Conservation (phyloP, 2,329 filamentous ascomycete genomes). For the Hypoxylon sp. region DNA sequence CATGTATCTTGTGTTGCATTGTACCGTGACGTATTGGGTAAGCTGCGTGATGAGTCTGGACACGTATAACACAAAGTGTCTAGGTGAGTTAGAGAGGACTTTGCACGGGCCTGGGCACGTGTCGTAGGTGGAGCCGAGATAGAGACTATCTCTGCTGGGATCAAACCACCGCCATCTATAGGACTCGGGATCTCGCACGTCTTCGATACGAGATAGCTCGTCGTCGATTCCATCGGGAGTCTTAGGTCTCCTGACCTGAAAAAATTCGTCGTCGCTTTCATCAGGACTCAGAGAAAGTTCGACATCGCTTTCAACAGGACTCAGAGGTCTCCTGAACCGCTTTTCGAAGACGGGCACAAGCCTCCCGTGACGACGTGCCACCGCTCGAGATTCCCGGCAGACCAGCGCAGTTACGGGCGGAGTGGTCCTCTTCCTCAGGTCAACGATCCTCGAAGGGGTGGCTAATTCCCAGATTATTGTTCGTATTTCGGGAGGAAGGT, state of each 20-base stretch:
- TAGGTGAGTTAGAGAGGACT: too few relatives aligned
- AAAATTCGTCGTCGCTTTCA: not conserved
- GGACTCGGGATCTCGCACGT: too few relatives aligned
- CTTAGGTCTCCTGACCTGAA: not conserved
- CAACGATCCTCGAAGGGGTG: conserved; percentile 7
- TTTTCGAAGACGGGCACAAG: conserved; percentile 4
- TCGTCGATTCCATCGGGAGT: not conserved
- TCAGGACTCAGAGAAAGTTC: not conserved
- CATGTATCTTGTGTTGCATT: not conserved
- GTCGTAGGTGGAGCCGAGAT: not conserved
- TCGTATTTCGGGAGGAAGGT: conserved; percentile 38
- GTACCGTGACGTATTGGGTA: conserved; percentile 14
- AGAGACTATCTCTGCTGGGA: conserved; percentile 18
- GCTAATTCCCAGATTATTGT: conserved; percentile 35
- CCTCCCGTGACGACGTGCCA: conserved; percentile 17
- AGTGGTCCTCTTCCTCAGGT: not conserved
- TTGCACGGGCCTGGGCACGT: too few relatives aligned
- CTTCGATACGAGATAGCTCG: not conserved
- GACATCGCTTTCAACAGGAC: not conserved
- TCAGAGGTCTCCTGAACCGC: not conserved
- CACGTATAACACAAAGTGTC: not conserved
- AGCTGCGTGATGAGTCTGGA: not conserved
- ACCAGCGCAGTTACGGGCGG: conserved; percentile 24
- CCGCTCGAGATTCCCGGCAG: conserved; percentile 28
- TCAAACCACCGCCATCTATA: conserved; percentile 23